Evolutionary conservation across 2,329 filamentous ascomycete genomes (phyloP).

Genomic region (Thermoascus crustaceus): DNA sequence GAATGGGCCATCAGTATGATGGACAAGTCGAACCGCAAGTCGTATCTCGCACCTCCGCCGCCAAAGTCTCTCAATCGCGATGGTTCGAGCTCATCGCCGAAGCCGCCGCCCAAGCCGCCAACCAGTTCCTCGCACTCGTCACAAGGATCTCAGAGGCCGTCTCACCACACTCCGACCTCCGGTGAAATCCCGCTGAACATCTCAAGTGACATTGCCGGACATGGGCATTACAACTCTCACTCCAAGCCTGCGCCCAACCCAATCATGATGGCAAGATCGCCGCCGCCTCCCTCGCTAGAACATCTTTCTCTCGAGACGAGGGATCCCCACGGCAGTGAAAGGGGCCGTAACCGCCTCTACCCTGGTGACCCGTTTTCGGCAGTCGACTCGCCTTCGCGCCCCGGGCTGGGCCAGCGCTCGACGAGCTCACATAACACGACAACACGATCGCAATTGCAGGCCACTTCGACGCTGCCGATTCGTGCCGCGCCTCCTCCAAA

Average conservation of each 20-base stretch:
- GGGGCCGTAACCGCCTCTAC: conserved; percentile 21
- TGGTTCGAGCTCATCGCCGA: conserved; percentile 10
- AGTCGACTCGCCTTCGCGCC: conserved; percentile 29
- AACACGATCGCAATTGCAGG: conserved; percentile 27
- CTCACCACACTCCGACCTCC: conserved; percentile 57
- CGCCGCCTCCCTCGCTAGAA: conserved; percentile 34
- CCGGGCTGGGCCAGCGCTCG: conserved; percentile 32
- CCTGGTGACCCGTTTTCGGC: conserved; percentile 30
- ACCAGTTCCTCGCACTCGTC: conserved; percentile 6
- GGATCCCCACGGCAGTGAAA: conserved; percentile 22
- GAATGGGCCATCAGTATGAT: conserved; percentile 93
- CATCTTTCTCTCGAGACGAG: conserved; percentile 37
- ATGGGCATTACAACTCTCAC: conserved; percentile 15
- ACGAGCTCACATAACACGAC: conserved; percentile 30
- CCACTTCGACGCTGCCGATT: conserved; percentile 57
- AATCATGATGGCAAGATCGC: no score
- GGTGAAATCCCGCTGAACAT: conserved; percentile 60
- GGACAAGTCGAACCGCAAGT: conserved; percentile 92
- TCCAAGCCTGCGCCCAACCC: conserved; percentile 15
- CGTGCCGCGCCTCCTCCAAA: conserved; percentile 52
- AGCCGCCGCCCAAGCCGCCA: conserved; percentile 23
- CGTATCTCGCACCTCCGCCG: conserved; percentile 75
- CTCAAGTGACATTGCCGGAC: conserved; percentile 25
- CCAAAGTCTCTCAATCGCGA: conserved; percentile 66
- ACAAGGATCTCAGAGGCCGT: conserved; percentile 10